Conservation (phyloP, 768 basidiomycete genomes). For the Amanita brunnescens region DNA sequence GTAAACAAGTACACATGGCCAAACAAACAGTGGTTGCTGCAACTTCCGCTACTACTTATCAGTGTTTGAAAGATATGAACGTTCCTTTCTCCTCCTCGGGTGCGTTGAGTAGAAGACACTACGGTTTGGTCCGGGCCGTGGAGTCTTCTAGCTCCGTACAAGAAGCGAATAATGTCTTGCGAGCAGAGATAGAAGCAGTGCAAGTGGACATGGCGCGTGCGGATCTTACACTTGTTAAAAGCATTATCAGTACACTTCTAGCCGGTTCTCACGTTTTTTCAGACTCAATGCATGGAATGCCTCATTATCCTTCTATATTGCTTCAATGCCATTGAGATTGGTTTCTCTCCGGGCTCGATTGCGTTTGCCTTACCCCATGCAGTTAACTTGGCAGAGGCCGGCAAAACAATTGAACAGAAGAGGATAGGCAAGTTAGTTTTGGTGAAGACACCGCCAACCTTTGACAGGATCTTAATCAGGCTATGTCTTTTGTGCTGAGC, state of each 20-base stretch:
- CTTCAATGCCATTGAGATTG: conserved; percentile 38
- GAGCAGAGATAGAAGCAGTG: conserved; percentile 48
- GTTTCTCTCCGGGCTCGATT: conserved; percentile 12
- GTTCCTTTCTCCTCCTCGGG: conserved; percentile 74
- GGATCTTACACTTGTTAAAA: conserved; percentile 47
- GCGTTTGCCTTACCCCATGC: conserved; percentile 68
- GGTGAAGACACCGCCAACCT: neutral
- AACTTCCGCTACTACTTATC: neutral
- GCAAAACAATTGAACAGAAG: conserved; percentile 50
- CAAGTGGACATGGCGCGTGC: conserved; percentile 44
- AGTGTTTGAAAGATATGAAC: conserved; percentile 61
- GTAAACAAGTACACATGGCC: conserved; percentile 8
- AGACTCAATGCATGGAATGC: conserved; percentile 61
- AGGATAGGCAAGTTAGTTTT: conserved; percentile 43
- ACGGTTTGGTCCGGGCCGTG: conserved; percentile 63
- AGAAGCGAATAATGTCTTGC: conserved; percentile 52
- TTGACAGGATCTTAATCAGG: conserved; percentile 31
- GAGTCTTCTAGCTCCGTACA: conserved; percentile 52
- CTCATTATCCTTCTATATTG: conserved; percentile 69
- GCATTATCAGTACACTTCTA: conserved; percentile 4
- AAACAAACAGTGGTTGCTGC: neutral
- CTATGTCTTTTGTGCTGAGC: conserved; percentile 67
- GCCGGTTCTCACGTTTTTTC: conserved; percentile 8
- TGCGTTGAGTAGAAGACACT: conserved; percentile 67
- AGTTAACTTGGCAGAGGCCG: conserved; percentile 67